These are phyloP conservation scores for Gracilaria domingensis DNA, from an alignment of 23 red algal genomes.

Conservation along the genomic window DNA sequence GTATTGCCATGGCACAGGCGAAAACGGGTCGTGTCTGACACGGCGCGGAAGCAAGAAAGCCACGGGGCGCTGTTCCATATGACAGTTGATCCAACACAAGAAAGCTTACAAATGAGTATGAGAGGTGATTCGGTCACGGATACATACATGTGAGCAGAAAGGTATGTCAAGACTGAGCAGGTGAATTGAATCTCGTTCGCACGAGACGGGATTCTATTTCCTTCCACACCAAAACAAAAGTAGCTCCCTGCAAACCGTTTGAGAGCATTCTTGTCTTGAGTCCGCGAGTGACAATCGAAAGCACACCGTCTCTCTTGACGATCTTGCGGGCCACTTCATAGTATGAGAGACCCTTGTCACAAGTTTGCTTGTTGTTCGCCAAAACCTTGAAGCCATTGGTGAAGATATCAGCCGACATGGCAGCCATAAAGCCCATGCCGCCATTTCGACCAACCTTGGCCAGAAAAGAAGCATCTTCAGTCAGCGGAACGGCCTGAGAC, in stretches of 20 bases:
- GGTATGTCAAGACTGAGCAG: background rate
- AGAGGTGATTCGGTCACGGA: background rate
- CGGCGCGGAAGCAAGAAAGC: background rate
- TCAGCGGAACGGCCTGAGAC: constrained; percentile 43
- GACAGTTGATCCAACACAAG: constrained; percentile 19
- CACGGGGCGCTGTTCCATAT: background rate
- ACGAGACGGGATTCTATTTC: constrained; percentile 58
- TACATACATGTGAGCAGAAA: background rate
- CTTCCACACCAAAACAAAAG: constrained; percentile 77
- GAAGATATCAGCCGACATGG: constrained; percentile 53
- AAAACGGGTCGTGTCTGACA: background rate
- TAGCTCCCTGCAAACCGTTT: constrained; percentile 63
- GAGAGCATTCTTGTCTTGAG: constrained; percentile 63
- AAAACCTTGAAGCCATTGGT: constrained; percentile 72
- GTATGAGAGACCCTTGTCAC: constrained; percentile 36
- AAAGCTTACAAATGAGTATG: constrained; percentile 22
- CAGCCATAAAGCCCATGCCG: constrained; percentile 58
- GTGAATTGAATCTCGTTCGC: constrained; percentile 29
- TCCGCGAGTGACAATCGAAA: constrained; percentile 53
- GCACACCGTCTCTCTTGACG: constrained; percentile 48
- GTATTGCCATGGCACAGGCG: background rate
- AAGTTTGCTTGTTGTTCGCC: constrained; percentile 67
- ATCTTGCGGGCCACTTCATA: constrained; percentile 56
- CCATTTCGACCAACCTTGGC: constrained; percentile 52
- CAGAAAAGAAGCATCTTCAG: constrained; percentile 33